Evolutionary conservation across 345 rosid species (phyloP).

Genomic region (Eucalyptus erythrocorys): DNA sequence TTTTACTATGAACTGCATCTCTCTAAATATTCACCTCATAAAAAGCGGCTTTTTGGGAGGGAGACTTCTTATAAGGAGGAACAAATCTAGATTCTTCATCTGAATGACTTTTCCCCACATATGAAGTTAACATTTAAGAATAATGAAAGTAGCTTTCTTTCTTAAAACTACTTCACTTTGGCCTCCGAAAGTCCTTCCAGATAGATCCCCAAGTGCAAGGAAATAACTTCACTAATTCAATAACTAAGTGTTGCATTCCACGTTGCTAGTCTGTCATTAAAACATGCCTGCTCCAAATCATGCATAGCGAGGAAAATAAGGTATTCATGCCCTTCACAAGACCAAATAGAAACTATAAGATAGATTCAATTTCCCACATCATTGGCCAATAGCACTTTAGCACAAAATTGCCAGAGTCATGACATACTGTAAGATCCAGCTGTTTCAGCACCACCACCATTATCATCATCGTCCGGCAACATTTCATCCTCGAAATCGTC

Average conservation of each 20-base stretch:
- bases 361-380: not conserved
- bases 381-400: not conserved
- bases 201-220: not conserved
- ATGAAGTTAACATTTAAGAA: not conserved
- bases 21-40: not conserved
- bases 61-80: not conserved
- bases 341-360: not conserved
- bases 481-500: constrained; percentile 78
- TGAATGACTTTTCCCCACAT: not conserved
- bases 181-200: not conserved
- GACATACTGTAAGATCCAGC: not conserved
- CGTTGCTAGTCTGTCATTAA: not conserved
- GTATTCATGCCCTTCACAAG: not conserved
- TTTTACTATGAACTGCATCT: not conserved
- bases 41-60: not conserved
- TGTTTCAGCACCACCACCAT: constrained; percentile 20
- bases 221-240: not conserved
- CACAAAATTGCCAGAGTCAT: not conserved
- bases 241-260: not conserved
- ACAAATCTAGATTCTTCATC: not conserved
- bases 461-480: constrained; percentile 46
- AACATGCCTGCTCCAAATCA: not conserved
- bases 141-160: not conserved
- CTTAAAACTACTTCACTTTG: not conserved
- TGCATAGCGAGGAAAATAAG: not conserved